Conservation (phyloP, 208 protist species). For the Leishmania mexicana region DNA sequence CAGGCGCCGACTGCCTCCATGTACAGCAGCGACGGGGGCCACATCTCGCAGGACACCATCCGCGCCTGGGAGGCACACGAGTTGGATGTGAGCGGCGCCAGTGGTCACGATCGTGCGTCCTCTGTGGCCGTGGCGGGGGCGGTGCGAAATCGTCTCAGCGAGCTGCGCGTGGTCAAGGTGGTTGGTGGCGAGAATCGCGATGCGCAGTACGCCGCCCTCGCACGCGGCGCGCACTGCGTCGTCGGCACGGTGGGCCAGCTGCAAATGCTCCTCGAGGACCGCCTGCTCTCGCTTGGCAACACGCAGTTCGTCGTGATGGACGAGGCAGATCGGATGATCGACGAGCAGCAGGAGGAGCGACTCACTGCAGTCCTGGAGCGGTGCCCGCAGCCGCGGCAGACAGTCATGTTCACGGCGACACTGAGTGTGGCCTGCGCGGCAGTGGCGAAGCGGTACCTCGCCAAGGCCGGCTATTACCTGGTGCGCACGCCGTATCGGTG, state of each 20-base stretch:
- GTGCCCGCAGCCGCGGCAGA: constrained; percentile 81
- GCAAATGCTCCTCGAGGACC: constrained; percentile 59
- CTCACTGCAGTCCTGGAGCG: constrained; percentile 92
- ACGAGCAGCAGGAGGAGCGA: constrained; percentile 89
- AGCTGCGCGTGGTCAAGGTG: constrained; percentile 76
- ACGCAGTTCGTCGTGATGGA: constrained; percentile 93
- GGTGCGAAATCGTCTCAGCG: constrained; percentile 46
- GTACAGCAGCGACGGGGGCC: background rate
- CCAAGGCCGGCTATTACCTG: constrained; percentile 58
- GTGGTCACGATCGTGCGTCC: background rate
- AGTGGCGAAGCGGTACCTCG: constrained; percentile 69
- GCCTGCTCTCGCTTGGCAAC: constrained; percentile 72
- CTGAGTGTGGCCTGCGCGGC: constrained; percentile 71
- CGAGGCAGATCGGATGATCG: constrained; percentile 97
- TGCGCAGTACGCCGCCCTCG: constrained; percentile 54
- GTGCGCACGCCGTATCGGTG: constrained; percentile 72
- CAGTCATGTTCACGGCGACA: constrained; percentile 97
- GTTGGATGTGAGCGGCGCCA: background rate
- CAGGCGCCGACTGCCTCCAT: constrained; percentile 8
- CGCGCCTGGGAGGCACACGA: constrained; percentile 20
- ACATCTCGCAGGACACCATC: background rate
- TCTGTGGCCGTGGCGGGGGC: background rate
- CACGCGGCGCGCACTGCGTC: constrained; percentile 71
- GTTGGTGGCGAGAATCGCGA: constrained; percentile 71
- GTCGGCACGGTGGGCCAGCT: constrained; percentile 87